Evolutionary conservation across 2,329 filamentous ascomycete species (phyloP).

Genomic region (Xenoacremonium recifei): DNA sequence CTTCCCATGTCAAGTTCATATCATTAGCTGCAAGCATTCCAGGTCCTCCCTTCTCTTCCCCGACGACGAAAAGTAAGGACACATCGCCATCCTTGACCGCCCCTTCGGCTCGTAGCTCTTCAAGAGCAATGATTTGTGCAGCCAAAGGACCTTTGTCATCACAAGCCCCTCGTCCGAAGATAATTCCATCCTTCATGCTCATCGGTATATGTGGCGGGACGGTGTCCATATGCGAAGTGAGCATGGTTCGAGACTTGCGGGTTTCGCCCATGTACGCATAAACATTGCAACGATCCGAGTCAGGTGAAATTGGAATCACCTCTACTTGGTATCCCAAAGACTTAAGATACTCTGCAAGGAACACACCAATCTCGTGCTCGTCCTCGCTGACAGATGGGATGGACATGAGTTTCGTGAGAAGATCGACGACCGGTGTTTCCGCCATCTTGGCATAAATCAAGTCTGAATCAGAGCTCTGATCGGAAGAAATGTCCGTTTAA

Average conservation of each 20-base stretch:
- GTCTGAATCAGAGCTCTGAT: too few relatives aligned
- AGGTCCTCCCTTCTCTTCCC: constrained; percentile 65
- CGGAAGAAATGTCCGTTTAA: too few relatives aligned
- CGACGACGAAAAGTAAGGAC: constrained; percentile 54
- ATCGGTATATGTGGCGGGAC: constrained; percentile 69
- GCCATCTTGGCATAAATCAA: constrained; percentile 8
- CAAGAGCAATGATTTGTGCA: constrained; percentile 64
- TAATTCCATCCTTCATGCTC: constrained; percentile 43
- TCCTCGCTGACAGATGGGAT: constrained; percentile 16
- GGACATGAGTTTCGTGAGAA: constrained; percentile 13
- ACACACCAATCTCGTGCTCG: constrained; percentile 63
- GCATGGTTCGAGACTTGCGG: constrained; percentile 52
- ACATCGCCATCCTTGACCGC: constrained; percentile 37
- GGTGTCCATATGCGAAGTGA: constrained; percentile 74
- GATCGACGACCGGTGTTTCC: constrained; percentile 11
- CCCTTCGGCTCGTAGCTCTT: constrained; percentile 10
- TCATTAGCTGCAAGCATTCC: constrained; percentile 59
- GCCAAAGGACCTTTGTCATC: constrained; percentile 65
- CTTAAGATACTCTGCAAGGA: constrained; percentile 62
- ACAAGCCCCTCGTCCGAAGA: constrained; percentile 64
- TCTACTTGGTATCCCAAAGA: constrained; percentile 36
- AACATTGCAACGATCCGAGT: constrained; percentile 58
- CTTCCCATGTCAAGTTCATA: constrained; percentile 51
- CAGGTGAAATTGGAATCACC: constrained; percentile 19
- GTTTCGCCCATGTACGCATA: constrained; percentile 58